phyloP scores from a whole-genome alignment of 108 stramenopile genomes.

The Mediolabrus comicus region DNA sequence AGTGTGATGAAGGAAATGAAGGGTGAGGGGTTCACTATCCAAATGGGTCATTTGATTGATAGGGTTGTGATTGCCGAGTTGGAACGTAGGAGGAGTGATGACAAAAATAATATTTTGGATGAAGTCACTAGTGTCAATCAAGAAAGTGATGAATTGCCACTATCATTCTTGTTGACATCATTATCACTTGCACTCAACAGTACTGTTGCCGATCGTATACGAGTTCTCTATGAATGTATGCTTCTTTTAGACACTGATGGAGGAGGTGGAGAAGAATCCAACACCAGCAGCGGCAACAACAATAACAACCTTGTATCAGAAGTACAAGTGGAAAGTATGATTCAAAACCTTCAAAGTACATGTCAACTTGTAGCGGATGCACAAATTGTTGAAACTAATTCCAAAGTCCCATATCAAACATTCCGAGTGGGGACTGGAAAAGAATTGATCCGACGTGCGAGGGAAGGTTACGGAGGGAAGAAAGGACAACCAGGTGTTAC shows the following conservation, averaged over 20 bases:
- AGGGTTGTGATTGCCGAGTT: slow-evolving; percentile 61
- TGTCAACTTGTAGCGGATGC: slow-evolving; percentile 77
- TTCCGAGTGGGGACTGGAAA: slow-evolving; percentile 59
- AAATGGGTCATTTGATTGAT: slow-evolving; percentile 83
- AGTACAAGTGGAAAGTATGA: slow-evolving; percentile 51
- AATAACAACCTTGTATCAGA: slow-evolving; percentile 28
- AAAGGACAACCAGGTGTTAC: slow-evolving; percentile 16
- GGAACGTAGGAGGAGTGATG: slow-evolving; percentile 23
- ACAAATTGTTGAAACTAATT: slow-evolving; percentile 66
- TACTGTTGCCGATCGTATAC: slow-evolving; percentile 61
- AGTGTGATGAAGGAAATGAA: slow-evolving; percentile 44
- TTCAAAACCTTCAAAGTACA: slow-evolving; percentile 74
- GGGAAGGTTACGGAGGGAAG: slow-evolving; percentile 44
- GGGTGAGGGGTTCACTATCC: slow-evolving; percentile 73
- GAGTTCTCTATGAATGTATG: slow-evolving; percentile 52
- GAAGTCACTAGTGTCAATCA: not conserved
- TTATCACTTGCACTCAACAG: slow-evolving; percentile 68
- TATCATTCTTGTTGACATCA: slow-evolving; percentile 59
- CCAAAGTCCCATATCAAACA: slow-evolving; percentile 68
- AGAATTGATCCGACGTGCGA: slow-evolving; percentile 54
- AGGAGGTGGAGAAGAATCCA: not conserved
- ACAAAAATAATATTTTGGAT: not conserved
- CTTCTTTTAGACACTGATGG: too few species aligned
- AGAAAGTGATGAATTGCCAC: slow-evolving; percentile 14
- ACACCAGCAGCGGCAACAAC: not conserved